Conservation (phyloP, 768 basidiomycete species). For the Cystobasidium tubakii region DNA sequence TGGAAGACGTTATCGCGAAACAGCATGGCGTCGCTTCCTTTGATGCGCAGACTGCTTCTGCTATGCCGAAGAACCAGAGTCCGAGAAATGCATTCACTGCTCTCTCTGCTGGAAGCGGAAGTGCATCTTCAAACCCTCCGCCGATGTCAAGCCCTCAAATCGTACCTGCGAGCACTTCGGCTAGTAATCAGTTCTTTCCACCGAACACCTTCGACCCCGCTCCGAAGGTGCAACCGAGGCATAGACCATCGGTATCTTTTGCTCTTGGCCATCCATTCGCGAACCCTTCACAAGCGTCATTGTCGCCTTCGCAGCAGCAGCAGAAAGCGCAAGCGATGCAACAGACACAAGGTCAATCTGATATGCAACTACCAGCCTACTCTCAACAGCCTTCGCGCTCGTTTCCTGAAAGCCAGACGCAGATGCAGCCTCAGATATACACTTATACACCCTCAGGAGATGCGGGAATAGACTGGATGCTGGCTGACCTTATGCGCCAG, state of each 20-base stretch:
- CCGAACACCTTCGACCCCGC: background rate
- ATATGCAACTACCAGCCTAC: too few species aligned
- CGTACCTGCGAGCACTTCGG: background rate
- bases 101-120: background rate
- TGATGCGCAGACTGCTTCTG: background rate
- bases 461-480: background rate
- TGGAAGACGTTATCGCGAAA: slow-evolving; percentile 7
- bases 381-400: too few species aligned
- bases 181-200: background rate
- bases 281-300: background rate
- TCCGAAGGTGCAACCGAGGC: background rate
- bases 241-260: background rate
- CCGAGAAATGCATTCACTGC: background rate
- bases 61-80: background rate
- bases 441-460: background rate
- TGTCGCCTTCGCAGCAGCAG: background rate
- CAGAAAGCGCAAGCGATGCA: background rate
- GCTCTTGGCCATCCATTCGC: background rate
- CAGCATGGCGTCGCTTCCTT: background rate
- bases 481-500: background rate
- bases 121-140: too few species aligned
- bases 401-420: background rate
- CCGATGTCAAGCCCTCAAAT: background rate
- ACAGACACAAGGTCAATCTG: background rate
- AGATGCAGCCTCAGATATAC: background rate